Percentiles rank a stretch among this genome's conserved stretches.
Conservation (phyloP, 768 basidiomycete species). For the Asterophora lycoperdoides region DNA sequence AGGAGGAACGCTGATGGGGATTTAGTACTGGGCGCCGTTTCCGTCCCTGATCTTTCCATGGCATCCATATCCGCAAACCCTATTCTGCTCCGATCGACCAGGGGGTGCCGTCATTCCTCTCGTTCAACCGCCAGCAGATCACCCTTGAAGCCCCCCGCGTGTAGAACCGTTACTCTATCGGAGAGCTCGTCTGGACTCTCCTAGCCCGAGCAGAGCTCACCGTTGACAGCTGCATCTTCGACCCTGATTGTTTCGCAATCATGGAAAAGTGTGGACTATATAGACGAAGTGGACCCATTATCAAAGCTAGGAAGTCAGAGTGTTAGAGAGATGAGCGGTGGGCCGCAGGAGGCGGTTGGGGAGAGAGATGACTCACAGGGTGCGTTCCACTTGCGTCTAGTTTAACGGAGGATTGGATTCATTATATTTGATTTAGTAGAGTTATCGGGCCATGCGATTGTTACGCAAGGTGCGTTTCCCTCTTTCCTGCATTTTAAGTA, state of each 20-base stretch:
- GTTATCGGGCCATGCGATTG: too few relatives aligned
- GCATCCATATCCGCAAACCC: too few relatives aligned
- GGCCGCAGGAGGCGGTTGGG: background rate
- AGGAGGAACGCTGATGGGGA: too few relatives aligned
- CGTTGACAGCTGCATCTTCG: conserved; percentile 31
- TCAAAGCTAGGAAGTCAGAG: background rate
- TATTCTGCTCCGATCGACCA: too few relatives aligned
- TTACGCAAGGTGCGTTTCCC: too few relatives aligned
- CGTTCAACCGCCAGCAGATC: conserved; percentile 10
- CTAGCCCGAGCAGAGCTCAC: conserved; percentile 38
- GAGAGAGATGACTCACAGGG: background rate
- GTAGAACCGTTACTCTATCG: conserved; percentile 23
- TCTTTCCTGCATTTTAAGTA: too few relatives aligned
- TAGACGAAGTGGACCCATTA: background rate
- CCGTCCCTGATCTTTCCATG: too few relatives aligned
- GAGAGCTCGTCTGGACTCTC: conserved; percentile 29
- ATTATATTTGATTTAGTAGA: too few relatives aligned
- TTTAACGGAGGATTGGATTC: too few relatives aligned
- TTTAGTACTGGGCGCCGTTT: too few relatives aligned
- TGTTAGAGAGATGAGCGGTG: background rate
- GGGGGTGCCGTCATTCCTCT: conserved; percentile 6
- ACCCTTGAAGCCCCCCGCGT: conserved; percentile 8
- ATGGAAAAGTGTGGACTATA: background rate
- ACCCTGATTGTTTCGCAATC: conserved; percentile 25
- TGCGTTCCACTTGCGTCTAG: too few relatives aligned